phyloP scores from a whole-genome alignment of 768 basidiomycete genomes.

The Cystoderma amianthinum region DNA sequence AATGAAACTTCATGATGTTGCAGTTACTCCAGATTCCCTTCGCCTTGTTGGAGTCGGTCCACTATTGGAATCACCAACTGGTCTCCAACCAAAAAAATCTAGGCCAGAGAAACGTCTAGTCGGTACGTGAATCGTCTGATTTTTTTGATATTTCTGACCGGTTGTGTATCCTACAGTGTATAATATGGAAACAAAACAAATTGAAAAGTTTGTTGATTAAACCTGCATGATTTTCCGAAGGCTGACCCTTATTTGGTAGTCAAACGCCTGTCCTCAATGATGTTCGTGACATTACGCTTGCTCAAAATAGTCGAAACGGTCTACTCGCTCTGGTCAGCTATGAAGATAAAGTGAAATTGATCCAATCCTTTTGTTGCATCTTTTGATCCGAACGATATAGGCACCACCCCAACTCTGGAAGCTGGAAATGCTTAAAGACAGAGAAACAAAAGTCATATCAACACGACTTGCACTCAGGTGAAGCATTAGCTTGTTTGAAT shows the following conservation, averaged over 20 bases:
- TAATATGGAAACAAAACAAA: conserved; percentile 54
- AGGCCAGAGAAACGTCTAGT: conserved; percentile 68
- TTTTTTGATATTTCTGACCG: background rate
- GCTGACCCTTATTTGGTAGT: conserved; percentile 23
- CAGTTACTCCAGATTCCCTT: conserved; percentile 58
- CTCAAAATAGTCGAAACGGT: conserved; percentile 39
- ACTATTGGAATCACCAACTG: conserved; percentile 52
- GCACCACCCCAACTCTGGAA: conserved; percentile 78
- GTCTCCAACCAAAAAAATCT: conserved; percentile 64
- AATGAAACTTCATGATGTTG: conserved; percentile 65
- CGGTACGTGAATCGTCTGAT: conserved; percentile 37
- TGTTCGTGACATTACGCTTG: conserved; percentile 63
- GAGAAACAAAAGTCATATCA: conserved; percentile 25
- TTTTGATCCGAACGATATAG: conserved; percentile 20
- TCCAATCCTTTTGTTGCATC: background rate
- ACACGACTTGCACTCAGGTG: conserved; percentile 35
- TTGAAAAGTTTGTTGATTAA: conserved; percentile 50
- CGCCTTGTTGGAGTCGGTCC: conserved; percentile 66
- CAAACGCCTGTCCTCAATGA: conserved; percentile 70
- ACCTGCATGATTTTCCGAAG: background rate
- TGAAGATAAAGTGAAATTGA: conserved; percentile 51
- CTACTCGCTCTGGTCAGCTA: conserved; percentile 64
- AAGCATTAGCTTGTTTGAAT: no score
- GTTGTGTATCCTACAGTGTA: conserved; percentile 37
- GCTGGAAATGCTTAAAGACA: conserved; percentile 55